Percentiles rank a stretch among this genome's conserved stretches.
phyloP scores from a whole-genome alignment of 805 yeast species.

The Ogataea thermomethanolica region DNA sequence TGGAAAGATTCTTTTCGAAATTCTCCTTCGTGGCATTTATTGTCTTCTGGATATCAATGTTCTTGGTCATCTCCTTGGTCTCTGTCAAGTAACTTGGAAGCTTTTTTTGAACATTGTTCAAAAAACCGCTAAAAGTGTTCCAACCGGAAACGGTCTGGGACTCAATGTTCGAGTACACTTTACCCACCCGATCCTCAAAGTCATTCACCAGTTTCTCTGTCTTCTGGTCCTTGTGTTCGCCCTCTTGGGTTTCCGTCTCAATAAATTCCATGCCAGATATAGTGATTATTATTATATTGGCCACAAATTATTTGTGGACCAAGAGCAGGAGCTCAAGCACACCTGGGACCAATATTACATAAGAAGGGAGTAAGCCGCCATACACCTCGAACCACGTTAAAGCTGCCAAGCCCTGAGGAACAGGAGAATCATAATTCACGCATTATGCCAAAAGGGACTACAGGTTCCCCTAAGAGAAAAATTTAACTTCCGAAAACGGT shows the following conservation, averaged over 20 bases:
- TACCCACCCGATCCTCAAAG: conserved; percentile 41
- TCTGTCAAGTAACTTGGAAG: conserved; percentile 32
- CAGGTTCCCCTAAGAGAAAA: too few relatives aligned
- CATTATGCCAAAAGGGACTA: too few relatives aligned
- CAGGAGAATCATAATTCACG: too few relatives aligned
- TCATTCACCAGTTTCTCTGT: conserved; percentile 57
- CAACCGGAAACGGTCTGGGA: conserved; percentile 36
- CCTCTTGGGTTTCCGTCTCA: conserved; percentile 26
- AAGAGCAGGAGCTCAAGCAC: too few relatives aligned
- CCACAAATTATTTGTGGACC: too few relatives aligned
- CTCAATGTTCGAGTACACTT: conserved; percentile 44
- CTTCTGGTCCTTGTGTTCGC: conserved; percentile 35
- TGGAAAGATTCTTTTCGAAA: conserved; percentile 15
- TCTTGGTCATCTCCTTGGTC: conserved; percentile 24
- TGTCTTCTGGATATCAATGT: conserved; percentile 18
- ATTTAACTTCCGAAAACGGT: too few relatives aligned
- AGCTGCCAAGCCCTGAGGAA: too few relatives aligned
- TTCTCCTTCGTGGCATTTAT: conserved; percentile 17
- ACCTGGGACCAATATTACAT: too few relatives aligned
- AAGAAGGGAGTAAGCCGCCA: too few relatives aligned
- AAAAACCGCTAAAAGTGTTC: conserved; percentile 34
- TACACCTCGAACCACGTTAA: too few relatives aligned
- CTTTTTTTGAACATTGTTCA: conserved; percentile 32
- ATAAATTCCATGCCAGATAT: conserved; percentile 27
- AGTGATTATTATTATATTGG: neutral